Evolutionary conservation across 495 filamentous ascomycete species (phyloP).

Genomic region (Penicillium fimorum): DNA sequence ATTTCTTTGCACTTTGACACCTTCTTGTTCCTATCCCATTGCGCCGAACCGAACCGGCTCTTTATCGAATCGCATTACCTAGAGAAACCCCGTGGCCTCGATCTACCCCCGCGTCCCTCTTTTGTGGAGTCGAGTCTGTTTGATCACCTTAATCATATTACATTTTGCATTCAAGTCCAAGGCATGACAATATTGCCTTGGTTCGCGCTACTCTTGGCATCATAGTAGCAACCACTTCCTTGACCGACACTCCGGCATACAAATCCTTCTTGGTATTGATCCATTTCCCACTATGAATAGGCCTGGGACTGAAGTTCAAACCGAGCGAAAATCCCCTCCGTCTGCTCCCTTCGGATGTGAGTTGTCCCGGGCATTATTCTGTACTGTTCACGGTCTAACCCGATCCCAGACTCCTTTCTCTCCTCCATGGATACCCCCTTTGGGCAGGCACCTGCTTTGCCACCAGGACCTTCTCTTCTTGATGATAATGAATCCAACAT

Average conservation of each 20-base stretch:
- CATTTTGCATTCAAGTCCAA: constrained; percentile 15
- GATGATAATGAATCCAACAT: constrained; percentile 60
- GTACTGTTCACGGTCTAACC: constrained; percentile 20
- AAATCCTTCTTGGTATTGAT: not conserved
- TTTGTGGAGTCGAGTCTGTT: constrained; percentile 9
- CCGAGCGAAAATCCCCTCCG: constrained; percentile 32
- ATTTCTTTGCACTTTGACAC: not conserved
- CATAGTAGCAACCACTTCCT: constrained; percentile 25
- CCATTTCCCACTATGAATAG: constrained; percentile 33
- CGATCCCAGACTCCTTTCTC: constrained; percentile 44
- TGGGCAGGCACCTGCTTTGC: constrained; percentile 55
- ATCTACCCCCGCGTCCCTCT: constrained; percentile 8
- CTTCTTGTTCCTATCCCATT: not conserved
- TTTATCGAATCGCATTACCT: constrained; percentile 6
- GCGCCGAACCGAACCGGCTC: not conserved
- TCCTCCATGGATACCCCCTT: constrained; percentile 51
- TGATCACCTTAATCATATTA: constrained; percentile 8
- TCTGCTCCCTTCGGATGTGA: constrained; percentile 61
- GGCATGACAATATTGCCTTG: constrained; percentile 35
- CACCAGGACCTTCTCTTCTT: constrained; percentile 59
- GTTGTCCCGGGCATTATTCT: constrained; percentile 24
- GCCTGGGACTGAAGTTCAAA: constrained; percentile 29
- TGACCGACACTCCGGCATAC: constrained; percentile 5
- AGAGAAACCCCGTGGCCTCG: constrained; percentile 1
- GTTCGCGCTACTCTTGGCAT: constrained; percentile 27